These are phyloP conservation scores for Spathaspora boniae DNA, from an alignment of 805 yeast species.

Conservation along the genomic window DNA sequence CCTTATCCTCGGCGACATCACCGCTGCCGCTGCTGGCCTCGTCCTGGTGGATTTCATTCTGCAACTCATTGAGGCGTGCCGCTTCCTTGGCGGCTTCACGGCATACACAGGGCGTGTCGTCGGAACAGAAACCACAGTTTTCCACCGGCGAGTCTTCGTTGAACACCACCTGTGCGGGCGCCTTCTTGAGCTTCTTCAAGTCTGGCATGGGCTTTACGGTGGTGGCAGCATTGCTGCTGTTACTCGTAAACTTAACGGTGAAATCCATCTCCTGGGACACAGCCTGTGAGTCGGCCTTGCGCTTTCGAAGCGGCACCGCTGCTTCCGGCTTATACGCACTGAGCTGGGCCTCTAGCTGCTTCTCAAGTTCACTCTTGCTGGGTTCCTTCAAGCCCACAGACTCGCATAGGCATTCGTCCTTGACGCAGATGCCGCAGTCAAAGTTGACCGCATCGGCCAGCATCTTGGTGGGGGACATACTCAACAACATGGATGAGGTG, in stretches of 20 bases:
- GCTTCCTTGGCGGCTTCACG: slow-evolving; percentile 67
- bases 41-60: slow-evolving; percentile 16
- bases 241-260: slow-evolving; percentile 43
- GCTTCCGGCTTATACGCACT: slow-evolving; percentile 54
- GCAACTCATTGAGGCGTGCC: slow-evolving; percentile 31
- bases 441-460: slow-evolving; percentile 24
- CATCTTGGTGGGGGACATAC: neutral
- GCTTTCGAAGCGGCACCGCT: slow-evolving; percentile 54
- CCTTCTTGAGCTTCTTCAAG: slow-evolving; percentile 26
- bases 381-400: slow-evolving; percentile 40
- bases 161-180: slow-evolving; percentile 14
- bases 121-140: slow-evolving; percentile 92
- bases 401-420: slow-evolving; percentile 69
- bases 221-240: too few relatives aligned
- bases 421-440: slow-evolving; percentile 64
- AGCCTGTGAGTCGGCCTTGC: slow-evolving; percentile 25
- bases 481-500: neutral
- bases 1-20: slow-evolving; percentile 25
- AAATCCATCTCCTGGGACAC: slow-evolving; percentile 51
- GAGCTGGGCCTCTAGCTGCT: slow-evolving; percentile 30
- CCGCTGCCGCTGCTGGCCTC: slow-evolving; percentile 19
- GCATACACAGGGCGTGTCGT: slow-evolving; percentile 89
- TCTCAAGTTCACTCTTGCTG: slow-evolving; percentile 7
- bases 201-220: slow-evolving; percentile 34
- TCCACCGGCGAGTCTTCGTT: slow-evolving; percentile 55